Evolutionary conservation across 768 basidiomycete species (phyloP).

Genomic region (Kwoniella mangroviensis): DNA sequence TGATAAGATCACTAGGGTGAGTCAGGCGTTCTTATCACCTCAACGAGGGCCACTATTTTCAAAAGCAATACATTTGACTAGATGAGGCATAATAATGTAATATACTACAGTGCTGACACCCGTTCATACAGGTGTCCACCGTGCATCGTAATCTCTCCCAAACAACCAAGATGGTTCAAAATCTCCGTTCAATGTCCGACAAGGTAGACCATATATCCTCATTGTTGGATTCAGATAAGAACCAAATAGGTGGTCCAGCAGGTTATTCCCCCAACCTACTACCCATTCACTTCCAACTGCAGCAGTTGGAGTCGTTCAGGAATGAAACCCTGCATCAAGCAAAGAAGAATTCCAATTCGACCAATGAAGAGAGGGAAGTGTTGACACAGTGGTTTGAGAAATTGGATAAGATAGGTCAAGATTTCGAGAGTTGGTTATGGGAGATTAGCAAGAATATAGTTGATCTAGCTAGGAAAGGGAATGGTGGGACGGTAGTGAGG

Average conservation of each 20-base stretch:
- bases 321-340: conserved; percentile 95
- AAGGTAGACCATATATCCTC: conserved; percentile 78
- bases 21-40: conserved; percentile 18
- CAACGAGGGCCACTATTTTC: background rate
- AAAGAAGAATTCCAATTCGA: conserved; percentile 64
- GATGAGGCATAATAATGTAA: background rate
- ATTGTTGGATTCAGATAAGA: conserved; percentile 74
- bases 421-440: conserved; percentile 84
- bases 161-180: conserved; percentile 93
- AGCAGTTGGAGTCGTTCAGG: conserved; percentile 87
- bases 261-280: conserved; percentile 76
- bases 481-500: conserved; percentile 85
- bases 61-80: background rate
- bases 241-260: conserved; percentile 75
- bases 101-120: background rate
- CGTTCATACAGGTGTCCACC: conserved; percentile 74
- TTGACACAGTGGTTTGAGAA: conserved; percentile 74
- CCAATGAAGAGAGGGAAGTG: conserved; percentile 68
- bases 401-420: conserved; percentile 74
- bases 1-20: conserved; percentile 91
- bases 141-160: conserved; percentile 94
- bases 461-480: conserved; percentile 72
- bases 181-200: conserved; percentile 87
- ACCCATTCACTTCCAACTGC: conserved; percentile 86
- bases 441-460: conserved; percentile 58